Base-by-base conservation (phyloP, 495 filamentous ascomycete species). In the Lentithecium fluviatile region DNA sequence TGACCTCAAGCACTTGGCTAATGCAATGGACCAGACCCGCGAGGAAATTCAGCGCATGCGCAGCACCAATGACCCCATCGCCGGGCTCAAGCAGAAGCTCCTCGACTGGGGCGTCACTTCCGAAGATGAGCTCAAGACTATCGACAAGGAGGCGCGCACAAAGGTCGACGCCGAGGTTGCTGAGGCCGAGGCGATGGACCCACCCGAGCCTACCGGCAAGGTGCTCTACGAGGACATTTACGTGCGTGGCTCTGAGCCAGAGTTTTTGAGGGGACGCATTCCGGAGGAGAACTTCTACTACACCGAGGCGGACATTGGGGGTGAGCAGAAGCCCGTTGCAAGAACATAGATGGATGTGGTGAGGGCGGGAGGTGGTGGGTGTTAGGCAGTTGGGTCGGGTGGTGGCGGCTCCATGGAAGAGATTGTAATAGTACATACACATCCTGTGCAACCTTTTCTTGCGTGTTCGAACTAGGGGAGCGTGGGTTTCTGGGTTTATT, bases 1-100 rank as follows among this genome's bases (percentile, higher is more conserved):
- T 32, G 29, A 32, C 29, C 20, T 25, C 45, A 38, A 47, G 4
- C 20, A 58, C 13, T 24, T 34, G 20, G 23, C 19, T 29, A 49
- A 34, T 36, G 50, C 34, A 43, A 52, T 19, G 19, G 21, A n/a
- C 21, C 51, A 72, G 69, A 96, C 91, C 68, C 92, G 94, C 75
- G 94, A 98, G 79, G 94, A 98, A 79, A 95, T 98, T 73, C 93
- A 96, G 80, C 90, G 91, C 77, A 98, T 98, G 94, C 89, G 94
- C 70, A 91, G 86, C 68, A 97, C 95, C 76, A 87, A 98, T 77
- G 94, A 98, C 80, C 91, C 94, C 66, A 97, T 98, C 70, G 91
- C 93, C 67, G 94, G 94, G 42, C 85, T 98, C 53, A 97, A 97
- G 83, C 89, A 93, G 80, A 96, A 96, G 80, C 85, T 98, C 68